Conservation (phyloP, 257 asterid species). For the Linderniella brevidens region DNA sequence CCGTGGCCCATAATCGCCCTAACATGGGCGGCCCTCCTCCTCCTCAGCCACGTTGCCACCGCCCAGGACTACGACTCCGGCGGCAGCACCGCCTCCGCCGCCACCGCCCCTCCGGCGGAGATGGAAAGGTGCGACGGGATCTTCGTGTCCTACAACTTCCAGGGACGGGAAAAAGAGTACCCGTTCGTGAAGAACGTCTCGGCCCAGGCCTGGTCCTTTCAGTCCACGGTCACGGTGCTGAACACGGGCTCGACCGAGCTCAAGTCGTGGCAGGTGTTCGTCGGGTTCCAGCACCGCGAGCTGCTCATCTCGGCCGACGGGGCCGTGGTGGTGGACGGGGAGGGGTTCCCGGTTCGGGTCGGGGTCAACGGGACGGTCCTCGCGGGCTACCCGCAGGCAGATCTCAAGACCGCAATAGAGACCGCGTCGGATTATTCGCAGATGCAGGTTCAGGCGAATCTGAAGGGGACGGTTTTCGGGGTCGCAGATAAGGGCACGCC, state of each 20-base stretch:
- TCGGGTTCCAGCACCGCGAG: conserved; percentile 61
- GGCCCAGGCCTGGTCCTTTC: conserved; percentile 79
- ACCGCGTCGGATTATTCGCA: conserved; percentile 61
- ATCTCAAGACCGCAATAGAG: conserved; percentile 76
- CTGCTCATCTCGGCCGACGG: conserved; percentile 67
- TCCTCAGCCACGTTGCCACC: not conserved
- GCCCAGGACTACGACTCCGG: conserved; percentile 37
- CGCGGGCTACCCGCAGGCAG: conserved; percentile 57
- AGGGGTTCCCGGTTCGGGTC: conserved; percentile 33
- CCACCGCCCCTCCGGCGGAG: conserved; percentile 27
- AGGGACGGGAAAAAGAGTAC: conserved; percentile 58
- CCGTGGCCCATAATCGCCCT: conserved; percentile 10
- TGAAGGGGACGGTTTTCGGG: conserved; percentile 74
- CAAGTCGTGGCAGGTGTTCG: conserved; percentile 47
- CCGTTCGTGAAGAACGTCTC: conserved; percentile 60
- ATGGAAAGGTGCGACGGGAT: conserved; percentile 49
- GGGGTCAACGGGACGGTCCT: conserved; percentile 57
- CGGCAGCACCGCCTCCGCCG: conserved; percentile 2
- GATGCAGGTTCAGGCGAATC: conserved; percentile 38
- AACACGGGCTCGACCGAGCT: conserved; percentile 55
- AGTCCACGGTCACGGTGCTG: conserved; percentile 26
- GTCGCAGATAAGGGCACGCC: conserved; percentile 22
- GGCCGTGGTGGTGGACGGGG: conserved; percentile 40
- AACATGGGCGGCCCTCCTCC: conserved; percentile 13
- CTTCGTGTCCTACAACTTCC: conserved; percentile 36